Evolutionary conservation across 2,329 filamentous ascomycete genomes (phyloP).

Genomic region (Exophiala alcalophila): DNA sequence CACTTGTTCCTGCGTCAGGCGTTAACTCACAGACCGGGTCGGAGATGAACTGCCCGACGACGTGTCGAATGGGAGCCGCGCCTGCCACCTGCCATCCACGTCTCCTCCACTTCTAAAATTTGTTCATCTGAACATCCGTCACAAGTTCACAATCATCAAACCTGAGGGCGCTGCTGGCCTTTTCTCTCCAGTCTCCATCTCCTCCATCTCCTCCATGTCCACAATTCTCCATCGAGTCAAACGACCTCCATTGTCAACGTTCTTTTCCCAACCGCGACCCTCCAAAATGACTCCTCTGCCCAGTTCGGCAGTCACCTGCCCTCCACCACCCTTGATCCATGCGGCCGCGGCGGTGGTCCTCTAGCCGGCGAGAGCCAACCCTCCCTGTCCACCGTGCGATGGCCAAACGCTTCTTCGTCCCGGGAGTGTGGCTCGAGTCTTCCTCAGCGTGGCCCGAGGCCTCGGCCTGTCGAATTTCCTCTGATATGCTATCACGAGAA

Average conservation of each 20-base stretch:
- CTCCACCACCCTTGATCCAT: too few species aligned
- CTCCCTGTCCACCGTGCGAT: too few species aligned
- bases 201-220: slow-evolving; percentile 2
- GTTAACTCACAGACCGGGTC: slow-evolving; percentile 5
- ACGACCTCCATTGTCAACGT: slow-evolving; percentile 4
- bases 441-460: too few species aligned
- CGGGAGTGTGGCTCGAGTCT: too few species aligned
- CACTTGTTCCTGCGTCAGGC: slow-evolving; percentile 19
- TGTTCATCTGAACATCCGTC: slow-evolving; percentile 14
- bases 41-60: slow-evolving; percentile 19
- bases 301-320: too few species aligned
- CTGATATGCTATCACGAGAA: too few species aligned
- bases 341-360: too few species aligned
- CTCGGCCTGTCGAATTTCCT: too few species aligned
- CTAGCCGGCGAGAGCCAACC: too few species aligned
- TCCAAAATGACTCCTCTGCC: slow-evolving; percentile 2
- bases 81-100: slow-evolving; percentile 2
- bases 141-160: slow-evolving; percentile 8
- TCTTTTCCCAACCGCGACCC: background rate
- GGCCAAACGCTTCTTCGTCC: too few species aligned
- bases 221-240: too few species aligned
- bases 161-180: too few species aligned
- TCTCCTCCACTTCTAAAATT: slow-evolving; percentile 17
- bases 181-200: background rate
- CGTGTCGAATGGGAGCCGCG: slow-evolving; percentile 9